Evolutionary conservation across 1,284 basidiomycete species (phyloP).

Genomic region (Tylopilus orsonianus): DNA sequence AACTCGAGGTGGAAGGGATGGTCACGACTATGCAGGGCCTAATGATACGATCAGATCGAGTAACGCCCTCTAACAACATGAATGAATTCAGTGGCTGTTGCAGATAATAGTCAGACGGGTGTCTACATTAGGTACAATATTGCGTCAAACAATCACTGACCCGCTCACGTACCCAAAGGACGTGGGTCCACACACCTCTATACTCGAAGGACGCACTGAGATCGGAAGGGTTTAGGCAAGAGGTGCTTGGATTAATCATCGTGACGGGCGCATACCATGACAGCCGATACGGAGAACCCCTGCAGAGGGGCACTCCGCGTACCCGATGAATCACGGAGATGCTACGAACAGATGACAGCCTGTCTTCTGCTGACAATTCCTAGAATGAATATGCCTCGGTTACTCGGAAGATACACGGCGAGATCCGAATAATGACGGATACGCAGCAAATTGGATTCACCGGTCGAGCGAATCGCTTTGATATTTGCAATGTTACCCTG

Average conservation of each 20-base stretch:
- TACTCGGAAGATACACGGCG: not conserved
- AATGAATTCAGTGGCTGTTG: constrained; percentile 5
- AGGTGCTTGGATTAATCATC: constrained; percentile 1
- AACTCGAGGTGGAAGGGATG: constrained; percentile 7
- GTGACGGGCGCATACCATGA: not conserved
- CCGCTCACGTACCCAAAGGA: constrained; percentile 2
- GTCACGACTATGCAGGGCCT: constrained; percentile 20
- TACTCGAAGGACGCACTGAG: not conserved
- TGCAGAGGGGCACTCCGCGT: constrained; percentile 2
- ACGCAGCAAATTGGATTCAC: constrained; percentile 12
- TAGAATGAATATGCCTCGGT: not conserved
- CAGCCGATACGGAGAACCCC: not conserved
- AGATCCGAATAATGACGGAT: constrained; percentile 7
- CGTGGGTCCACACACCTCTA: constrained; percentile 3
- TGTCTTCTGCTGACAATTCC: not conserved
- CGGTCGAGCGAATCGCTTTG: constrained; percentile 10
- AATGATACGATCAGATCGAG: constrained; percentile 20
- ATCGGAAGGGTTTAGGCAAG: constrained; percentile 1
- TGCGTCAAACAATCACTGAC: not conserved
- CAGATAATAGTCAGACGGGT: constrained; percentile 3
- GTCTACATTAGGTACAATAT: constrained; percentile 12
- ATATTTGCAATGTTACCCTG: constrained; percentile 7
- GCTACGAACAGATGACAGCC: not conserved
- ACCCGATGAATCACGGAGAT: constrained; percentile 1
- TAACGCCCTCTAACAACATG: constrained; percentile 23